Evolutionary conservation across 2,329 filamentous ascomycete species (phyloP).

Genomic region (Clonostachys byssicola): DNA sequence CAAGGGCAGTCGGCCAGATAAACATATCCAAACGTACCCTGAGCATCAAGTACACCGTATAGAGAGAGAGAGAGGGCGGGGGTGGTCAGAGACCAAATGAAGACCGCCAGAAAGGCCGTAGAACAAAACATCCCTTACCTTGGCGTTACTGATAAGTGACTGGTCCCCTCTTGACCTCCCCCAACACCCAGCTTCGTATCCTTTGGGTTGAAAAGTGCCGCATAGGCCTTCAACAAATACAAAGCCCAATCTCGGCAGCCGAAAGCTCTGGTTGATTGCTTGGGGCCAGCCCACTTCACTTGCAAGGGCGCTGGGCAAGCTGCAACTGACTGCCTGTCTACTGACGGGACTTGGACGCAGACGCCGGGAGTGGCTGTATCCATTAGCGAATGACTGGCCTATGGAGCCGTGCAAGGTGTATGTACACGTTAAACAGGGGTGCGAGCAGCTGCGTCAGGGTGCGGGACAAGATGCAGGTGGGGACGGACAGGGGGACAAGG

Average conservation of each 20-base stretch:
- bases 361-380: slow-evolving; percentile 3
- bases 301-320: background rate
- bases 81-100: no score
- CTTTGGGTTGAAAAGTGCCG: background rate
- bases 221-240: background rate
- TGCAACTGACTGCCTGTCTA: no score
- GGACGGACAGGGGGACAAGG: background rate
- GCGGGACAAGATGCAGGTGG: background rate
- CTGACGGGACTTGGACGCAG: no score
- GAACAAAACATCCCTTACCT: no score
- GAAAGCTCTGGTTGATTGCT: background rate
- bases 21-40: no score
- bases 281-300: background rate
- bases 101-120: no score
- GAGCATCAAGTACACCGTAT: no score
- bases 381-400: slow-evolving; percentile 1
- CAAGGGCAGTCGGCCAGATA: no score
- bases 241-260: background rate
- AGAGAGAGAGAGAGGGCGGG: no score
- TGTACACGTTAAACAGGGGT: slow-evolving; percentile 1
- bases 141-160: no score
- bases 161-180: no score
- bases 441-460: background rate
- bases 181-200: background rate
- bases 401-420: background rate